Percentiles rank a stretch among this genome's conserved stretches.
Evolutionary conservation across 1,284 basidiomycete genomes (phyloP).

Genomic region (Stygiomarasmius scandens): DNA sequence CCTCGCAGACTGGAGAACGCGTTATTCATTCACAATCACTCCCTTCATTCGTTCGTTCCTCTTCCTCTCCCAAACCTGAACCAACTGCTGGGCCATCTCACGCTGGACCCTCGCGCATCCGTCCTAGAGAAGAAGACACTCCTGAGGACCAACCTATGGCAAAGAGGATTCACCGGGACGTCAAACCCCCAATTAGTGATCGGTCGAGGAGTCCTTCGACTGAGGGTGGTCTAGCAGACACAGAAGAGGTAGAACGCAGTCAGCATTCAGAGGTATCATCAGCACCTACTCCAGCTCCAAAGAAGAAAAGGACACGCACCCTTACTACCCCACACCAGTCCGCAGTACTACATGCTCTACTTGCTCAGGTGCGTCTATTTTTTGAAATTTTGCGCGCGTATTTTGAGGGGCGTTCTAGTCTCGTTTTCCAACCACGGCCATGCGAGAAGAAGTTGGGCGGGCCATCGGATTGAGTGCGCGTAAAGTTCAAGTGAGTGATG

Average conservation of each 20-base stretch:
- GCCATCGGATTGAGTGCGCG: constrained; percentile 82
- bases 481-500: constrained; percentile 75
- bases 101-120: constrained; percentile 19
- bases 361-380: constrained; percentile 63
- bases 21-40: constrained; percentile 33
- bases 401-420: constrained; percentile 49
- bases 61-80: constrained; percentile 16
- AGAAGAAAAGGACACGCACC: constrained; percentile 79
- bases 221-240: constrained; percentile 56
- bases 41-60: constrained; percentile 31
- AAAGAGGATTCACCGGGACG: constrained; percentile 29
- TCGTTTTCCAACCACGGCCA: constrained; percentile 81
- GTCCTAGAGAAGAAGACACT: constrained; percentile 26
- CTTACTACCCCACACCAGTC: constrained; percentile 85
- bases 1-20: constrained; percentile 22
- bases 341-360: constrained; percentile 75
- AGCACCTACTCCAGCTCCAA: constrained; percentile 42
- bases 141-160: constrained; percentile 34
- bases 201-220: constrained; percentile 49
- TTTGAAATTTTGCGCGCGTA: constrained; percentile 12
- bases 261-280: constrained; percentile 36
- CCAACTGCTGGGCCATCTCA: constrained; percentile 12
- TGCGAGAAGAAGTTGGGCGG: constrained; percentile 82
- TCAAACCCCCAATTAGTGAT: constrained; percentile 25
- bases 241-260: constrained; percentile 44